Evolutionary conservation across 331 rosid species (phyloP), one percentile per base, ranked within the genome.

Genomic region (Erythrophleum ivorense): DNA sequence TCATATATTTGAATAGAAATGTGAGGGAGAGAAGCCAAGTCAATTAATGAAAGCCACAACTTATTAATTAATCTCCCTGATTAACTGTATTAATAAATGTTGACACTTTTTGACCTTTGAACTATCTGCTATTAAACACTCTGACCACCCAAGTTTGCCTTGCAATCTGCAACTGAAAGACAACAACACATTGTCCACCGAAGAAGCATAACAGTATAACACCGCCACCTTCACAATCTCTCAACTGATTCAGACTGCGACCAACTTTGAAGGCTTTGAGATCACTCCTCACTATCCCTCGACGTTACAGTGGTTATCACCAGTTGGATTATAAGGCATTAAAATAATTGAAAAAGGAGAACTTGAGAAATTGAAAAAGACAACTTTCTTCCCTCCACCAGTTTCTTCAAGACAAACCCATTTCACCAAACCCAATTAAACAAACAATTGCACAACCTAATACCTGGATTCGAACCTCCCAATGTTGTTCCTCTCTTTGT

Each of bases 381-480:
- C 92, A 80, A 88, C 74, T 67, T 82, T 85, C 90, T 95, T 33
- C 71, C n/a, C 64, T 73, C 80, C 89, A 88, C 89, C 94, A 63
- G 52, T 78, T 85, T 85, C 90, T 90, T 78, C 84, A 68, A 84
- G 94, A 94, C 84, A 89, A 85, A 49, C 75, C 87, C 91, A 79
- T 91, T 80, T 86, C 97, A 95, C 94, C 97, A 66, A 90, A 92
- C 90, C 73, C 80, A 70, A 83, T 73, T 86, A 89, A 84, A 83
- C 87, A 78, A 87, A 86, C 75, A 11, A 36, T 9, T 21, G 4
- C 57, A 48, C 53, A 45, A 49, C 76, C 83, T 33, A 80, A 73
- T 60, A 55, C 77, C 33, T 43, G 21, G 29, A 29, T 57, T 46
- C 62, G 62, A 54, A 77, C 64, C 49, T 87, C 73, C 83, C 57